These are phyloP conservation scores for Saccharomyces hybrid DNA, from an alignment of 1,139 yeast genomes.

Conservation along the genomic window DNA sequence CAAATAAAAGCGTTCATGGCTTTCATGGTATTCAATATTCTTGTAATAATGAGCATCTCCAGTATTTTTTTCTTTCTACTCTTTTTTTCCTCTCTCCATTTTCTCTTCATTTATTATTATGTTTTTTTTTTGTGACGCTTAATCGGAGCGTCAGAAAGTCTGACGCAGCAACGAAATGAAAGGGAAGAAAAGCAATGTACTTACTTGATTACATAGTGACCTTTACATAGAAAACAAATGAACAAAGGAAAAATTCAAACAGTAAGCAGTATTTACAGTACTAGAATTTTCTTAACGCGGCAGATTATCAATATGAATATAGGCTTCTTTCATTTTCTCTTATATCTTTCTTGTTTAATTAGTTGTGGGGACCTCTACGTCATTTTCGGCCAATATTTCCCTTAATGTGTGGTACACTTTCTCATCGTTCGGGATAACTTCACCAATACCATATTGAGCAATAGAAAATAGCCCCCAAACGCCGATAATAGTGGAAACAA, in stretches of 20 bases:
- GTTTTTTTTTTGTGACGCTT: background rate
- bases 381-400: conserved; percentile 11
- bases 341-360: background rate
- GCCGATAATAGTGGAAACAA: conserved; percentile 49
- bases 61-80: too few species aligned
- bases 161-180: background rate
- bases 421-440: conserved; percentile 43
- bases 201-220: background rate
- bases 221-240: background rate
- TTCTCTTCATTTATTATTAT: too few species aligned
- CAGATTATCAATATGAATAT: conserved; percentile 2
- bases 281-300: background rate
- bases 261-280: background rate
- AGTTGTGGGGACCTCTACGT: conserved; percentile 1
- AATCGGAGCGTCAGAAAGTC: background rate
- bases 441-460: conserved; percentile 54
- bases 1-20: background rate
- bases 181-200: background rate
- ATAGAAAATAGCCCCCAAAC: conserved; percentile 51
- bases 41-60: background rate
- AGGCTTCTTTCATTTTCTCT: conserved; percentile 2
- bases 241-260: background rate
- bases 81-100: too few species aligned
- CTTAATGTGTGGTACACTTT: conserved; percentile 13
- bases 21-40: background rate